These are phyloP conservation scores for Alternaria novae-zelandiae DNA, from an alignment of 2,329 filamentous ascomycete genomes.

Conservation along the genomic window DNA sequence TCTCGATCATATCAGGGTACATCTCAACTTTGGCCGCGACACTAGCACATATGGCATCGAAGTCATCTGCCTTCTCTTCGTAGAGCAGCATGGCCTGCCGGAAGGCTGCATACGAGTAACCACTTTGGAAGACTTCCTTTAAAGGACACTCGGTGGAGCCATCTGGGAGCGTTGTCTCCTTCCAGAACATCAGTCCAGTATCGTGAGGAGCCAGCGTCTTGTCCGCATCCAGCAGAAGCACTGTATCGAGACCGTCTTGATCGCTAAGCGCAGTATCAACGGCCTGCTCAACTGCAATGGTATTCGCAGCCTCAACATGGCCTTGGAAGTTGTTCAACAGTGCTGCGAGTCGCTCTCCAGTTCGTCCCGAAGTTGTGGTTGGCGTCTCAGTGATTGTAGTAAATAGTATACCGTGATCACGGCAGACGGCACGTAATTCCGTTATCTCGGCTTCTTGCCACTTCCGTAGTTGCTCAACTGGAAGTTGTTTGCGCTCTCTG, in stretches of 20 bases:
- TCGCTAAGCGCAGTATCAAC: background rate
- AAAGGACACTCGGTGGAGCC: conserved; percentile 34
- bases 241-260: conserved; percentile 40
- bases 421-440: background rate
- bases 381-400: conserved; percentile 4
- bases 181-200: conserved; percentile 60
- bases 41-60: conserved; percentile 54
- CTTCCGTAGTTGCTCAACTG: background rate
- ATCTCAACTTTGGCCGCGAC: conserved; percentile 54
- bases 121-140: conserved; percentile 56
- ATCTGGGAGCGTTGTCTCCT: conserved; percentile 17
- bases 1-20: conserved; percentile 55
- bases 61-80: conserved; percentile 55
- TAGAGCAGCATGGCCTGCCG: conserved; percentile 61
- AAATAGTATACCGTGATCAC: conserved; percentile 57
- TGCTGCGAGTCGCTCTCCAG: conserved; percentile 9
- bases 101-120: conserved; percentile 63
- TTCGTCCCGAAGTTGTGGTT: background rate
- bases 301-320: conserved; percentile 52
- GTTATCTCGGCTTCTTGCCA: conserved; percentile 4
- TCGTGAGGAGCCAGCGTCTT: conserved; percentile 61
- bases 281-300: background rate
- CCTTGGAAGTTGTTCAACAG: conserved; percentile 49
- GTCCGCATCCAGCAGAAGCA: conserved; percentile 66
- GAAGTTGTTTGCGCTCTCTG: conserved; percentile 20